Percentiles rank a stretch among this genome's conserved stretches.
Conservation (phyloP, 1,284 basidiomycete genomes). For the Porphyrellus sp. region DNA sequence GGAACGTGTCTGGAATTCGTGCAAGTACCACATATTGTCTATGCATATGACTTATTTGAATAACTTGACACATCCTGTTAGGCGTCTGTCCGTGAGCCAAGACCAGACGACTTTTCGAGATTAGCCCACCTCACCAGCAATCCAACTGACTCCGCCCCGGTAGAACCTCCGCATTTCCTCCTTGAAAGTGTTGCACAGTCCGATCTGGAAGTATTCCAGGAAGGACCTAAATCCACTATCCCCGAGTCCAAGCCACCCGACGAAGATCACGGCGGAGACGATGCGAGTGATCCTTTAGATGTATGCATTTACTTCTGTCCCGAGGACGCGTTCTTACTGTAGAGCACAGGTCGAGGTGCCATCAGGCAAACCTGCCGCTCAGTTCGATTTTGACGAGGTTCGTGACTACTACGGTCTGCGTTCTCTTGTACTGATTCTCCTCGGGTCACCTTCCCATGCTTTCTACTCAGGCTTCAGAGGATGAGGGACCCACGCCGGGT, state of each 20-base stretch:
- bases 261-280: no score
- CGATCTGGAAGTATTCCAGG: background rate
- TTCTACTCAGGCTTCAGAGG: background rate
- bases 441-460: background rate
- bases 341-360: background rate
- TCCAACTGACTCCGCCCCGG: background rate
- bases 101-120: no score
- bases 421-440: background rate
- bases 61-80: background rate
- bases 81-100: background rate
- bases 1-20: background rate
- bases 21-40: background rate
- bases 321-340: background rate
- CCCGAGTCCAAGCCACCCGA: background rate
- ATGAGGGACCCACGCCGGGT: no score
- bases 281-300: background rate
- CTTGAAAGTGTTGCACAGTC: background rate
- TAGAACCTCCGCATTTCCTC: background rate
- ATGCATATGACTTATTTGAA: no score
- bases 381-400: background rate
- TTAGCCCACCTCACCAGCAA: background rate
- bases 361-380: background rate
- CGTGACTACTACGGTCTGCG: background rate
- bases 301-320: background rate
- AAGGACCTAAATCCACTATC: background rate